Base-by-base conservation (phyloP, 768 basidiomycete genomes). In the Leccinellum albellum region DNA sequence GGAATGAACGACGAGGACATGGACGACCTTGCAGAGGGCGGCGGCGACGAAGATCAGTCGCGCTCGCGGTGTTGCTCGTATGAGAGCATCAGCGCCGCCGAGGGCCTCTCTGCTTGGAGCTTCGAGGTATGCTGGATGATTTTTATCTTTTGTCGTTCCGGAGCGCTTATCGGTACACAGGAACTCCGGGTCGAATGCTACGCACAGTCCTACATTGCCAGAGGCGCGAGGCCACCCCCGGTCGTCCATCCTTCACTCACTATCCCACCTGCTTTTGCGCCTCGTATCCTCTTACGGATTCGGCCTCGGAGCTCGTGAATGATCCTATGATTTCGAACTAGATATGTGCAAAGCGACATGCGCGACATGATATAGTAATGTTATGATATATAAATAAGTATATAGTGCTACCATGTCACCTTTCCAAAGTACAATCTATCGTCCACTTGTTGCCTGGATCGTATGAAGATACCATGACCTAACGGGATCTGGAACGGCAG, bases 141-240 rank as follows among this genome's bases (percentile, higher is more conserved):
- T 5, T 3, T 1, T 7, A 12, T 31, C 6, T 26, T 7, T 37
- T 2, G 14, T 31, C 32, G 4, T 42, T 28, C 14, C 40, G 31
- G 21, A 20, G 37, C 44, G 48, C 56, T 63, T 7, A 44, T 5
- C 0, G 2, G 6, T 24, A 35, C 28, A 2, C 17, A 69, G 70
- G 70, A 70, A 52, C 51, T 70, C 12, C 69, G 70, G 0, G 55
- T 56, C 10, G 70, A 70, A 56, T 73, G 71, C 42, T 70, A 70
- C n/a, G 70, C 65, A 4, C 70, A 70, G 24, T 69, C 69, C 1
- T 57, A 54, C 42, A 15, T 70, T 46, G 70, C 70, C 0, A 60
- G 63, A 29, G 71, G 70, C 12, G 50, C 51, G 7, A 61, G 14
- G 12, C 70, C 70, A 5, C 57, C 42, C 2, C 59, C 61, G 3